A percentile compares a stretch with the other conserved stretches of the same genome.
Evolutionary conservation across 192 early-diverging fungal species (phyloP).

Genomic region (Backusella tuberculispora): DNA sequence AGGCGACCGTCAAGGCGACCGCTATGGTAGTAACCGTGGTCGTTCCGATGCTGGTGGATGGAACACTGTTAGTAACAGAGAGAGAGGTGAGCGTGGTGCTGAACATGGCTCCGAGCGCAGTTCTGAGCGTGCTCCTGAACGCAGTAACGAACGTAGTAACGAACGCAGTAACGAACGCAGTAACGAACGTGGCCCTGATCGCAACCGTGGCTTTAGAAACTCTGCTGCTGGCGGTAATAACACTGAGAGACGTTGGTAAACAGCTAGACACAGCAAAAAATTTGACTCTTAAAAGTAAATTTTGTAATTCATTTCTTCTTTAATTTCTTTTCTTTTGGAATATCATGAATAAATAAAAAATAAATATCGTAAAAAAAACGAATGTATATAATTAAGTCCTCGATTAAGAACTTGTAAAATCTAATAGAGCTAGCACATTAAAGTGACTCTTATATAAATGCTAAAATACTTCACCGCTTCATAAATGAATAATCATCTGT

Average conservation of each 20-base stretch:
- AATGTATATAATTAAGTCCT: no score
- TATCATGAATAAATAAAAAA: no score
- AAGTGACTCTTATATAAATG: no score
- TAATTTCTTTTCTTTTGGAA: no score
- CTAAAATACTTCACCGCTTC: no score
- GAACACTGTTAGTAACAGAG: not conserved
- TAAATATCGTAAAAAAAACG: no score
- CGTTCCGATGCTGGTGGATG: not conserved
- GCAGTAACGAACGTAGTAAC: not conserved
- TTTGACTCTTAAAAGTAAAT: not conserved
- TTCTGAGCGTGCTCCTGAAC: not conserved
- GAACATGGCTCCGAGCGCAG: no score
- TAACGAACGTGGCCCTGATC: not conserved
- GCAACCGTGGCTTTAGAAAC: not conserved
- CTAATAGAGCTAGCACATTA: no score
- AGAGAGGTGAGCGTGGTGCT: not conserved
- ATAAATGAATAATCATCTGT: no score
- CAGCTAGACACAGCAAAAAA: not conserved
- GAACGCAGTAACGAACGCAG: not conserved
- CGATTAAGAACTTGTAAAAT: no score
- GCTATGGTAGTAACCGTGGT: not conserved
- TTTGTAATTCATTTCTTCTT: no score
- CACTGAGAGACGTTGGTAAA: constrained; percentile 19
- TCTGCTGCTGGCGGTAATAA: not conserved
- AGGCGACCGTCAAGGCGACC: not conserved